A percentile compares a stretch with the other conserved stretches of the same genome.
Evolutionary conservation across 805 yeast genomes (phyloP).

Genomic region (Teunomyces cretensis): DNA sequence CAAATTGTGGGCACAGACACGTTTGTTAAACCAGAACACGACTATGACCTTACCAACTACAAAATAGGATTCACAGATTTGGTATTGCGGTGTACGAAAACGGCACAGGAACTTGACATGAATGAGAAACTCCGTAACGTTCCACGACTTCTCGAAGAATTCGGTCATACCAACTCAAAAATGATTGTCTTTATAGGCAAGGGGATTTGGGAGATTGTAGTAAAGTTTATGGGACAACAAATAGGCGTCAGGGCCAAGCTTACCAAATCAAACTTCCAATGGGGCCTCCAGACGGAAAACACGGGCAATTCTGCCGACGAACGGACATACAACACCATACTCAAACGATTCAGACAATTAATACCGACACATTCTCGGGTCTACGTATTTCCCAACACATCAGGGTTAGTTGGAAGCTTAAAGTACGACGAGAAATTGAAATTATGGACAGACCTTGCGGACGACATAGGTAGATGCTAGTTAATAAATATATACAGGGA

Average conservation of each 20-base stretch:
- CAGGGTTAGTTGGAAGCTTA: conserved; percentile 63
- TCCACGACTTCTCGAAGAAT: conserved; percentile 47
- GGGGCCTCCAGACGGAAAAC: conserved; percentile 46
- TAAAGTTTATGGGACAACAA: conserved; percentile 29
- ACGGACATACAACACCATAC: conserved; percentile 8
- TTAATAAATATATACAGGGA: neutral
- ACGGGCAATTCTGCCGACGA: neutral
- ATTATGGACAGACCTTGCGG: conserved; percentile 47
- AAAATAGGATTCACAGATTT: conserved; percentile 71
- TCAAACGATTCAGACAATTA: conserved; percentile 16
- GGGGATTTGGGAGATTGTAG: conserved; percentile 69
- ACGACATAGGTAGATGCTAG: conserved; percentile 13
- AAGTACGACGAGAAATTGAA: conserved; percentile 43
- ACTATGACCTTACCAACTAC: conserved; percentile 42
- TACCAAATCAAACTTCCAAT: conserved; percentile 38
- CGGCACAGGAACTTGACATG: conserved; percentile 52
- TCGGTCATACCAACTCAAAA: conserved; percentile 38
- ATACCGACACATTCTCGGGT: conserved; percentile 24
- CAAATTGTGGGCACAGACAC: conserved; percentile 12
- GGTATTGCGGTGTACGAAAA: conserved; percentile 60
- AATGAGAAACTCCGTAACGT: conserved; percentile 57
- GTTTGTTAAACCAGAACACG: conserved; percentile 33
- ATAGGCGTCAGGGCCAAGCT: conserved; percentile 26
- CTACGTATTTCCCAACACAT: conserved; percentile 70
- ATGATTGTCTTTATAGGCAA: conserved; percentile 65